These are phyloP conservation scores for Agrostemma githago DNA, from an alignment of 148 eudicot genomes.

Conservation along the genomic window DNA sequence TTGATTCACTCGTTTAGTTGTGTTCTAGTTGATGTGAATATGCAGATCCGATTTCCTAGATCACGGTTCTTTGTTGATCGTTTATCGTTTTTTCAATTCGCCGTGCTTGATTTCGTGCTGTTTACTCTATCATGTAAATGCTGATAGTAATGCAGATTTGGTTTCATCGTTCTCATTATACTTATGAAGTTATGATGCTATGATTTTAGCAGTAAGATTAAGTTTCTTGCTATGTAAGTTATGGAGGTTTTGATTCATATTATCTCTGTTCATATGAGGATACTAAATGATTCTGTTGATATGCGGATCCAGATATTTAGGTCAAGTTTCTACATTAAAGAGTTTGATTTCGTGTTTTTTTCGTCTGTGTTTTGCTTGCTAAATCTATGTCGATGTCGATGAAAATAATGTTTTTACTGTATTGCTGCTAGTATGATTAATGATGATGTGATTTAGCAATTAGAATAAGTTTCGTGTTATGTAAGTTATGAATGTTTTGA, in stretches of 20 bases:
- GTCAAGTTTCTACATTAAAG: no score
- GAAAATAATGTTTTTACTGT: not conserved
- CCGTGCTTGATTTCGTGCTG: not conserved
- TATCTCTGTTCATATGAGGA: no score
- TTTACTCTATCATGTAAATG: not conserved
- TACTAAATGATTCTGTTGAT: no score
- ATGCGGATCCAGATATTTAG: no score
- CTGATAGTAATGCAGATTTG: not conserved
- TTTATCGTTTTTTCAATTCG: no score
- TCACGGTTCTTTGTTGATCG: not conserved
- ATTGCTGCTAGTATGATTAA: not conserved
- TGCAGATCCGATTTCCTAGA: not conserved
- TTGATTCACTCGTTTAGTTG: not conserved
- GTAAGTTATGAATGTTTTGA: not conserved
- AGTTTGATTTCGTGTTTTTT: no score
- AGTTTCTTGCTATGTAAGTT: constrained; percentile 1
- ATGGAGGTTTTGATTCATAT: not conserved
- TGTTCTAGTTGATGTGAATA: not conserved
- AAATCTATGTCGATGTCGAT: not conserved
- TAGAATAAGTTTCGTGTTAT: not conserved
- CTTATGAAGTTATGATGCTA: not conserved
- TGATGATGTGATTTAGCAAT: not conserved
- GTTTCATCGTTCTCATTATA: not conserved
- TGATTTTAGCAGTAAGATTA: not conserved
- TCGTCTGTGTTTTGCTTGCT: no score